Conservation (phyloP, 768 basidiomycete genomes). For the Termitomyces sp. region DNA sequence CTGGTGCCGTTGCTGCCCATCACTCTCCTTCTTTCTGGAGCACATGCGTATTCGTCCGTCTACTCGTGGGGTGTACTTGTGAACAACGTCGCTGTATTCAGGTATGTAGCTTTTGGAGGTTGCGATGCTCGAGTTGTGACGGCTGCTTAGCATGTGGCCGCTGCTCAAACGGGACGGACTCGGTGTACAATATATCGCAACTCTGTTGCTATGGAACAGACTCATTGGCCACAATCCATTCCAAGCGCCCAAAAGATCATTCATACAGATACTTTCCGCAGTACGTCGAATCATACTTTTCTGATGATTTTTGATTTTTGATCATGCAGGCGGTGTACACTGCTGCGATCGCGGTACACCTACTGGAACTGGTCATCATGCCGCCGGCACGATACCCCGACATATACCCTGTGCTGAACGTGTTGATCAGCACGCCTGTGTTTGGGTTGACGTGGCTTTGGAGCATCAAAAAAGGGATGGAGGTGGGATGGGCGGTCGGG, state of each 20-base stretch:
- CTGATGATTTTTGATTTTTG: too few species aligned
- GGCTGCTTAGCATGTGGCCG: slow-evolving; percentile 81
- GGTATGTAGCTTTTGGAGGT: slow-evolving; percentile 40
- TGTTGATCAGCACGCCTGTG: slow-evolving; percentile 72
- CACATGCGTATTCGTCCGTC: slow-evolving; percentile 44
- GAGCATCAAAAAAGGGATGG: slow-evolving; percentile 77
- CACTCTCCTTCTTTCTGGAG: slow-evolving; percentile 63
- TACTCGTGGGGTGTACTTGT: slow-evolving; percentile 70
- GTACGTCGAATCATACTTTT: slow-evolving; percentile 37
- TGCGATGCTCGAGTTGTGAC: not conserved
- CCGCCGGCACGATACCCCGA: slow-evolving; percentile 82
- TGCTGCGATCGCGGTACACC: slow-evolving; percentile 49
- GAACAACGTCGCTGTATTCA: slow-evolving; percentile 84
- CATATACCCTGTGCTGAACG: slow-evolving; percentile 79
- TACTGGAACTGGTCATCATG: slow-evolving; percentile 51
- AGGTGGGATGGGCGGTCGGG: slow-evolving; percentile 75
- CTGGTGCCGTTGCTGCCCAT: slow-evolving; percentile 81
- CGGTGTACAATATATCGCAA: slow-evolving; percentile 64
- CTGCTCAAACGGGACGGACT: slow-evolving; percentile 75
- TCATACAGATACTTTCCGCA: slow-evolving; percentile 47
- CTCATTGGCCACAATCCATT: slow-evolving; percentile 75
- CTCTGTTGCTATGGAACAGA: slow-evolving; percentile 75
- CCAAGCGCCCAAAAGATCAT: slow-evolving; percentile 34
- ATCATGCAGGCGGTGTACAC: slow-evolving; percentile 46
- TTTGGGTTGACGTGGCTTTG: slow-evolving; percentile 85